Conservation (phyloP, 495 filamentous ascomycete species). For the Cercophora samala region DNA sequence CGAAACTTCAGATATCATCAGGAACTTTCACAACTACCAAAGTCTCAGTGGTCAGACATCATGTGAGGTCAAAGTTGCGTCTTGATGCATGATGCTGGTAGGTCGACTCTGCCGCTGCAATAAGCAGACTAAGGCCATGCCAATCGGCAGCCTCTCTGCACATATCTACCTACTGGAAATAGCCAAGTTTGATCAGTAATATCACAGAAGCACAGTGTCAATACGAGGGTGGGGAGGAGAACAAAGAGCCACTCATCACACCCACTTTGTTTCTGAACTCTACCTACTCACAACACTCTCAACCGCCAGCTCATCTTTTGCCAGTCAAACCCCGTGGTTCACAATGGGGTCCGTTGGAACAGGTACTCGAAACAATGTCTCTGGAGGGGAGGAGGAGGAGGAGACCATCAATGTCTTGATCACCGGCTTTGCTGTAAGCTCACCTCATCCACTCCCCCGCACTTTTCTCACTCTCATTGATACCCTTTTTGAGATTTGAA, state of each 20-base stretch:
- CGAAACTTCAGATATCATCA: too few species aligned
- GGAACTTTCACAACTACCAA: not conserved
- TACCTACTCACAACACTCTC: not conserved
- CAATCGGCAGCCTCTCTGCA: not conserved
- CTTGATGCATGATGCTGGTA: not conserved
- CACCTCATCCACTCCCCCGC: conserved; percentile 10
- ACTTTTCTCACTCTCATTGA: conserved; percentile 1
- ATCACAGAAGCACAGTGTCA: not conserved
- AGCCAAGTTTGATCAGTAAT: not conserved
- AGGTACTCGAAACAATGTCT: not conserved
- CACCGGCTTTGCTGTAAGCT: conserved; percentile 69
- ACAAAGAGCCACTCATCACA: not conserved
- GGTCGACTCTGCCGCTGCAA: not conserved
- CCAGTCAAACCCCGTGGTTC: not conserved
- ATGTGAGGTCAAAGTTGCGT: not conserved
- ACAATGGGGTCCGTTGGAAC: conserved; percentile 39
- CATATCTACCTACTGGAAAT: not conserved
- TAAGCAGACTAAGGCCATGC: not conserved
- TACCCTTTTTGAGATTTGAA: not conserved
- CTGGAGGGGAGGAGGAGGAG: conserved; percentile 20
- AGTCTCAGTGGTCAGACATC: not conserved
- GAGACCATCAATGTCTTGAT: conserved; percentile 64
- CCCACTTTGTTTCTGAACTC: not conserved
- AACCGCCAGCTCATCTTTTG: not conserved
- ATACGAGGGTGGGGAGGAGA: not conserved